Percentiles rank a stretch among this genome's conserved stretches.
These are phyloP conservation scores for Alternaria tenuissima DNA, from an alignment of 2,329 filamentous ascomycete genomes.

Conservation along the genomic window DNA sequence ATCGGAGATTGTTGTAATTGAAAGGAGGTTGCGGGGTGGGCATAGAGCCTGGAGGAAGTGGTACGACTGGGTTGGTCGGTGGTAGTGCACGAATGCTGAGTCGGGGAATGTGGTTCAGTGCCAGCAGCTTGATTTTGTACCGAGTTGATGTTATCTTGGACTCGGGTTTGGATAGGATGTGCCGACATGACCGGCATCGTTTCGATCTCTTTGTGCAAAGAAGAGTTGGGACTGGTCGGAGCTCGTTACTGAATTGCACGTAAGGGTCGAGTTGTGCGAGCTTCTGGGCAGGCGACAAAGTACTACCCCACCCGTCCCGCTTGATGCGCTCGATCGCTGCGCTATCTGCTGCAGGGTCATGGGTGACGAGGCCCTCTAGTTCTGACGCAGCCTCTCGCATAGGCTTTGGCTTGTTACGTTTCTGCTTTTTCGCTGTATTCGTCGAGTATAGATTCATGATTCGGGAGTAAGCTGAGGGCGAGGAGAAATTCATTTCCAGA, in stretches of 20 bases:
- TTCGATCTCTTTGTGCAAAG: conserved; percentile 93
- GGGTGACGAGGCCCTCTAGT: conserved; percentile 74
- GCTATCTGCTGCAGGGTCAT: conserved; percentile 67
- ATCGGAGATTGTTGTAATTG: conserved; percentile 59
- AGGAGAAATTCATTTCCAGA: conserved; percentile 67
- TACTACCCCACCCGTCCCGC: conserved; percentile 72
- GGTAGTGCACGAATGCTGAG: conserved; percentile 74
- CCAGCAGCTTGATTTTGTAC: conserved; percentile 91
- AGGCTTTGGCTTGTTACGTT: conserved; percentile 69
- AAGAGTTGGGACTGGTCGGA: conserved; percentile 82
- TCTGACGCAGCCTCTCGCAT: conserved; percentile 81
- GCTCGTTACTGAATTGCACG: conserved; percentile 72
- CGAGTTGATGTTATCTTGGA: conserved; percentile 86
- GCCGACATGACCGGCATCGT: conserved; percentile 88
- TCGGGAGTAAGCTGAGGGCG: conserved; percentile 81
- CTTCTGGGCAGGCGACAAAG: conserved; percentile 64
- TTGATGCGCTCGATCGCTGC: conserved; percentile 63
- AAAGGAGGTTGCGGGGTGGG: conserved; percentile 38
- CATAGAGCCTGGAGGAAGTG: conserved; percentile 33
- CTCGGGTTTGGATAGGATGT: conserved; percentile 95
- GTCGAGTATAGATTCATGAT: conserved; percentile 90
- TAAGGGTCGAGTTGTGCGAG: conserved; percentile 58
- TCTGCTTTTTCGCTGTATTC: conserved; percentile 60
- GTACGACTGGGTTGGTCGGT: conserved; percentile 59
- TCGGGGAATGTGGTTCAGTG: conserved; percentile 82